These are phyloP conservation scores for Colletotrichum euphorbiae DNA, from an alignment of 2,329 filamentous ascomycete genomes.

Conservation along the genomic window DNA sequence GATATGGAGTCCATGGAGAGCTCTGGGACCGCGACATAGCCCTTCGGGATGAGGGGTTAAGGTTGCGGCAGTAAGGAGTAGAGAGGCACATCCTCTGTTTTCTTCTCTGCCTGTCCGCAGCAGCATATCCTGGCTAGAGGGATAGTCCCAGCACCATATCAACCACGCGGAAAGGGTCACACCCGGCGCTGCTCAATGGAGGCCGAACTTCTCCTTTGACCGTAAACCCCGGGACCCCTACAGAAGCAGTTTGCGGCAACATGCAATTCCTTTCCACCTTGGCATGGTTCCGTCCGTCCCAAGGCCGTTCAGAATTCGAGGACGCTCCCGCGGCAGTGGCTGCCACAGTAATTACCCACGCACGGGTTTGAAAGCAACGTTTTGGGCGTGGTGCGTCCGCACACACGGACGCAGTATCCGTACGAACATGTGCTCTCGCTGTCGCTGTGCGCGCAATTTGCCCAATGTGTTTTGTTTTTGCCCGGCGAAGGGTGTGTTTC, in stretches of 20 bases:
- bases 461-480: too few species aligned
- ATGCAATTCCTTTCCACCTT: background rate
- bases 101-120: slow-evolving; percentile 6
- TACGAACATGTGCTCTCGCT: too few species aligned
- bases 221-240: background rate
- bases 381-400: too few species aligned
- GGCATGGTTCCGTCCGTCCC: slow-evolving; percentile 31
- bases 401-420: too few species aligned
- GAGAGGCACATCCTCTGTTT: slow-evolving; percentile 17
- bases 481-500: too few species aligned
- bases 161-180: slow-evolving; percentile 3
- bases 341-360: too few species aligned
- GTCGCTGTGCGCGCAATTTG: too few species aligned
- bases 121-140: background rate
- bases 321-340: slow-evolving; percentile 22
- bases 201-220: too few species aligned
- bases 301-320: slow-evolving; percentile 18
- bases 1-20: slow-evolving; percentile 11
- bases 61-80: slow-evolving; percentile 7
- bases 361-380: too few species aligned
- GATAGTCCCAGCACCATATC: slow-evolving; percentile 18
- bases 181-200: background rate
- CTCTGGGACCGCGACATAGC: slow-evolving; percentile 26
- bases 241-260: slow-evolving; percentile 4
- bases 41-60: slow-evolving; percentile 22